These are phyloP conservation scores for Lipomyces sp. DNA, from an alignment of 805 yeast species.

Conservation along the genomic window DNA sequence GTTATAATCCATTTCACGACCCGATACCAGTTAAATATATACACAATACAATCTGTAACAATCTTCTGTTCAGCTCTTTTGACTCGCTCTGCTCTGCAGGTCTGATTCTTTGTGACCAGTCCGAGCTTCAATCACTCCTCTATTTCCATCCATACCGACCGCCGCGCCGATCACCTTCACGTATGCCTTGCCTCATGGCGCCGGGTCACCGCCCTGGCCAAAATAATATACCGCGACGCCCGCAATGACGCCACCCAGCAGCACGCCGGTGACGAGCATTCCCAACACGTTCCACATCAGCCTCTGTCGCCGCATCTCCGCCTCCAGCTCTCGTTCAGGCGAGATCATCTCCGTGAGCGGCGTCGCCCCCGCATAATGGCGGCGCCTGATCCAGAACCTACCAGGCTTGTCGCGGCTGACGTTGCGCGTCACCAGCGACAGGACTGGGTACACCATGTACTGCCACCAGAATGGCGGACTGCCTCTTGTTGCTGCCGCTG, in stretches of 20 bases:
- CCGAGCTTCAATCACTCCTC: no score
- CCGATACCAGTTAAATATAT: no score
- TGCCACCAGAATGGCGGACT: constrained; percentile 12
- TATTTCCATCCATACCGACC: no score
- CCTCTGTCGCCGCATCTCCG: constrained; percentile 14
- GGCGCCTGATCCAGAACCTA: constrained; percentile 2
- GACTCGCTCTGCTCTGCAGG: no score
- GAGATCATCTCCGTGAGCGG: constrained; percentile 10
- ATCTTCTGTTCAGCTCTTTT: no score
- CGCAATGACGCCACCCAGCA: constrained; percentile 25
- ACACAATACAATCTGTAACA: no score
- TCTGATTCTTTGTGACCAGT: no score
- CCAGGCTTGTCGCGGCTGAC: constrained; percentile 1
- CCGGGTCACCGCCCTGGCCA: constrained; percentile 17
- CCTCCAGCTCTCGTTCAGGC: constrained; percentile 16
- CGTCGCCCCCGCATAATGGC: not conserved
- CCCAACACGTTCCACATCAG: constrained; percentile 20
- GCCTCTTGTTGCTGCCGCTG: not conserved
- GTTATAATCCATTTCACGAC: no score
- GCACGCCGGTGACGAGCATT: constrained; percentile 11
- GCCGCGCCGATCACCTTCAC: no score
- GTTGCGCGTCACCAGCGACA: not conserved
- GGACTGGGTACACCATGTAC: constrained; percentile 6
- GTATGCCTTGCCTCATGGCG: no score
- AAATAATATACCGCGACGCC: constrained; percentile 23